Evolutionary conservation across 805 yeast genomes (phyloP).

Genomic region (Nakazawaea holstii): DNA sequence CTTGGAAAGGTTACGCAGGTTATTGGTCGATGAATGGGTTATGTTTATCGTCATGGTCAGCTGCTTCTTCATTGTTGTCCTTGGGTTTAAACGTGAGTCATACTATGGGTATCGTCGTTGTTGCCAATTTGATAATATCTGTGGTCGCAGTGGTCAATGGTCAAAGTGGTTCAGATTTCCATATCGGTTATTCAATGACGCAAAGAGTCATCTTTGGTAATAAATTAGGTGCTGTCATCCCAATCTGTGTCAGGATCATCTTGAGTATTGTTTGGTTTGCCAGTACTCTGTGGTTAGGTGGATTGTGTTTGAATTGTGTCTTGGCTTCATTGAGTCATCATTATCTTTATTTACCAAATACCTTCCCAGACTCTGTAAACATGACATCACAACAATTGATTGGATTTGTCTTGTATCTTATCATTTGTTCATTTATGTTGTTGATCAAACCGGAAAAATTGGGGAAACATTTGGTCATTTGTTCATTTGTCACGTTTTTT

Average conservation of each 20-base stretch:
- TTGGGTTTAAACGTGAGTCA: slow-evolving; percentile 39
- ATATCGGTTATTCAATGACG: slow-evolving; percentile 38
- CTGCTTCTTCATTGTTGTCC: slow-evolving; percentile 34
- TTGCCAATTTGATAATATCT: slow-evolving; percentile 38
- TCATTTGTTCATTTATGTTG: slow-evolving; percentile 18
- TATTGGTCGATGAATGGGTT: slow-evolving; percentile 28
- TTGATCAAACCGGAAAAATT: slow-evolving; percentile 24
- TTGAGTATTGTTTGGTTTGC: slow-evolving; percentile 17
- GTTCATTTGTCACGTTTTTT: slow-evolving; percentile 19
- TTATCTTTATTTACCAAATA: slow-evolving; percentile 22
- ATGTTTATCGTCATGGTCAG: slow-evolving; percentile 39
- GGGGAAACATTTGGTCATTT: slow-evolving; percentile 17
- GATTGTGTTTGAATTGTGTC: slow-evolving; percentile 31
- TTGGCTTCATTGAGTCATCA: slow-evolving; percentile 35
- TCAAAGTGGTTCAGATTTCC: slow-evolving; percentile 20
- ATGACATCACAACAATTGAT: slow-evolving; percentile 19
- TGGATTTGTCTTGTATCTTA: slow-evolving; percentile 20
- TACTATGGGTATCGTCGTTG: slow-evolving; percentile 32
- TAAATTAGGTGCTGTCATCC: slow-evolving; percentile 32
- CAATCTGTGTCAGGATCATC: slow-evolving; percentile 31
- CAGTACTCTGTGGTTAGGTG: slow-evolving; percentile 38
- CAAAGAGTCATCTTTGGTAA: slow-evolving; percentile 44
- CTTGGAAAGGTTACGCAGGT: slow-evolving; percentile 16
- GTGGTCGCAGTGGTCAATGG: slow-evolving; percentile 11
- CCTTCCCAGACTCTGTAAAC: slow-evolving; percentile 15